phyloP scores from a whole-genome alignment of 148 eudicot genomes.

The Rhododendron molle region DNA sequence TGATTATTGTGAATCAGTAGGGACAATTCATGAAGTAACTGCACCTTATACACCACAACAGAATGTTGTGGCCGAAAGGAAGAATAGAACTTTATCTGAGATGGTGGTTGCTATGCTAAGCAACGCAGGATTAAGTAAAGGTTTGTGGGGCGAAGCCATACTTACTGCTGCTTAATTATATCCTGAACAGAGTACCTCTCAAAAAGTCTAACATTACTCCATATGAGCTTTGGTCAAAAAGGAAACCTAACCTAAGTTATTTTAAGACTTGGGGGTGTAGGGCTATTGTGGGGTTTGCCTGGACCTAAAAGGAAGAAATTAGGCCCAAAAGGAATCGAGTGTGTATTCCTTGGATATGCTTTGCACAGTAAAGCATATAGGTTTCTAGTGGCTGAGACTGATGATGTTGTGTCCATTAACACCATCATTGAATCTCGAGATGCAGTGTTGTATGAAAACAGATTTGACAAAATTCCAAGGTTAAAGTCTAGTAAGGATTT shows the following conservation, averaged over 20 bases:
- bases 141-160: constrained; percentile 2
- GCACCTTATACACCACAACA: background rate
- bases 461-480: background rate
- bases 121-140: background rate
- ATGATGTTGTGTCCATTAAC: background rate
- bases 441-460: background rate
- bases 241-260: background rate
- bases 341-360: background rate
- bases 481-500: too few relatives aligned
- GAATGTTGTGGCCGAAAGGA: background rate
- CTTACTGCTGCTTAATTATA: background rate
- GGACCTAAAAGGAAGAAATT: background rate
- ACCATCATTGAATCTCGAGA: background rate
- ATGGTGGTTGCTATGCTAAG: background rate
- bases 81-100: background rate
- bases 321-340: background rate
- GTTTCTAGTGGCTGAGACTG: background rate
- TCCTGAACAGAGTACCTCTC: background rate
- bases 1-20: too few relatives aligned
- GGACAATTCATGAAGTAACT: too few relatives aligned
- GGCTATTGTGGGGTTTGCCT: background rate
- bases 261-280: background rate
- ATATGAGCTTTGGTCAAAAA: background rate
- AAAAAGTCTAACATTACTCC: background rate
- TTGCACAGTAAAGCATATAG: background rate